A percentile compares a stretch with the other conserved stretches of the same genome.
phyloP scores from a whole-genome alignment of 2,329 filamentous ascomycete genomes.

The Monosporascus sp. region DNA sequence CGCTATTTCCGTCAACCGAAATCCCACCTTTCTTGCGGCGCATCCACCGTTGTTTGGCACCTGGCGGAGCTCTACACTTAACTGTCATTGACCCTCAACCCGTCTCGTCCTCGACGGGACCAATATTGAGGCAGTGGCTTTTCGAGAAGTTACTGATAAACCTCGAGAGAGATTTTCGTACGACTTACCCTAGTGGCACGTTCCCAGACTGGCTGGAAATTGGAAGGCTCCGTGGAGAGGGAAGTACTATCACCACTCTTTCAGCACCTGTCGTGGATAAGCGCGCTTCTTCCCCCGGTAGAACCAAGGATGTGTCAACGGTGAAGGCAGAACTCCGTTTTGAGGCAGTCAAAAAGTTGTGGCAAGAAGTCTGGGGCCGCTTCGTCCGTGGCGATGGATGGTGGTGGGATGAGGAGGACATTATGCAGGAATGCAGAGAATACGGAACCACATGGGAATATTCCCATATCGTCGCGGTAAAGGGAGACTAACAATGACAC shows the following conservation, averaged over 20 bases:
- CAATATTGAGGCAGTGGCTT: conserved; percentile 54
- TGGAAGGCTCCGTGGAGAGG: conserved; percentile 43
- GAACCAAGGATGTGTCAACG: conserved; percentile 23
- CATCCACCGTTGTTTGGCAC: conserved; percentile 49
- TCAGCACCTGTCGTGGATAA: conserved; percentile 42
- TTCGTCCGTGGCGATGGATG: conserved; percentile 44
- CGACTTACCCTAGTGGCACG: conserved; percentile 51
- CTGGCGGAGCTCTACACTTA: conserved; percentile 52
- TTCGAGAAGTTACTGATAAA: conserved; percentile 55
- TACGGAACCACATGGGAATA: conserved; percentile 55
- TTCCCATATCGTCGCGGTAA: conserved; percentile 50
- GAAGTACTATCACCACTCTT: conserved; percentile 42
- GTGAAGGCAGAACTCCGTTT: conserved; percentile 40
- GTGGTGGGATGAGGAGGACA: conserved; percentile 58
- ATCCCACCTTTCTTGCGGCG: conserved; percentile 51
- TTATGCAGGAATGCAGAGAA: conserved; percentile 49
- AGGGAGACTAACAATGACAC: conserved; percentile 25
- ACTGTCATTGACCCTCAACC: conserved; percentile 60
- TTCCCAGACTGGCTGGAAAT: conserved; percentile 56
- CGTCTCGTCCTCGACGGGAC: conserved; percentile 48
- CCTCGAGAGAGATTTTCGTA: conserved; percentile 53
- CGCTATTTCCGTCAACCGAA: conserved; percentile 49
- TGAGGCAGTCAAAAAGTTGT: conserved; percentile 44
- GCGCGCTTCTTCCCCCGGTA: conserved; percentile 7
- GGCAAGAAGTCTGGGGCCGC: conserved; percentile 55